Evolutionary conservation across 495 filamentous ascomycete genomes (phyloP), one percentile per base, ranked within the genome.

Genomic region (Penicillium taxi): DNA sequence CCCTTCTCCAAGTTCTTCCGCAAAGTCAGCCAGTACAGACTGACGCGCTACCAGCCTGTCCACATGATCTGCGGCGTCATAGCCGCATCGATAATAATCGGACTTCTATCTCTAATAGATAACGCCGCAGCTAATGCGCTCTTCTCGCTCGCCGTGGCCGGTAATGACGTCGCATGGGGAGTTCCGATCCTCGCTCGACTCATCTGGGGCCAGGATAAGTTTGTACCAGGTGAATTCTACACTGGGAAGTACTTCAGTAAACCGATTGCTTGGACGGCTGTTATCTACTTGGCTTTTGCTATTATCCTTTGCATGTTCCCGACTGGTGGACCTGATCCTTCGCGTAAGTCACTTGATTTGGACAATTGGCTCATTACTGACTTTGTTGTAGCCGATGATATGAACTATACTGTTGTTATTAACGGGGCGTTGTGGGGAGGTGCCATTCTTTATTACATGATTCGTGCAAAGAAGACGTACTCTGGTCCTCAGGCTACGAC

Each of bases 401-500:
- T 82, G 78, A 81, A 80, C 41, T 81, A 81, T 48, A 80, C 76
- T 0, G 63, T 80, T 24, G 78, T 80, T 15, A 75, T 81, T 48
- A 77, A 82, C 46, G 59, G 59, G 16, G 63, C 73, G 0, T 69
- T 82, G 1, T 82, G 78, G 80, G 47, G 61, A 9, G 78, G 78
- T 0, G 66, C 73, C 1, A 29, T 80, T 24, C 13, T 69, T n/a
- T 84, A 82, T 53, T 82, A 81, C 55, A 62, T 72, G 51, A 49
- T 84, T 4, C 67, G 75, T 46, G 82, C 81, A 1, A 67, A 66
- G 19, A 82, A 83, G 54, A 82, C 77, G 63, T 87, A 82, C 50
- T 79, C 78, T 39, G 81, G 82, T 0, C 82, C 82, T 0, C 78
- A 80, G 53, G 72, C 81, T 39, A 86, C 83, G 30, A 57, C 82